Conservation (phyloP, 352 stramenopile genomes). For the Phytophthora boehmeriae region DNA sequence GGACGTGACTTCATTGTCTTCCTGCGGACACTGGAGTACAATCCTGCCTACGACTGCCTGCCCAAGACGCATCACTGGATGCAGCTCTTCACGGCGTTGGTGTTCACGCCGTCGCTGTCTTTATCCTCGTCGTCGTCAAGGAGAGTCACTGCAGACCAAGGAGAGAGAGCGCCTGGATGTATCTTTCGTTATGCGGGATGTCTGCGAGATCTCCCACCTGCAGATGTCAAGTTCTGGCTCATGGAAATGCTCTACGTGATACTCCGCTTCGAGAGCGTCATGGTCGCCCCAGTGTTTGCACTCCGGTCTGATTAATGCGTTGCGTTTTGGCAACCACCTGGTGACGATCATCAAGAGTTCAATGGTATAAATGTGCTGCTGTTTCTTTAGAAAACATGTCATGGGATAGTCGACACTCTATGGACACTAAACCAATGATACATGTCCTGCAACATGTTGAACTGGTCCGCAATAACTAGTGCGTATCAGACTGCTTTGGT, state of each 20-base stretch:
- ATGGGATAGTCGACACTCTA: too few species aligned
- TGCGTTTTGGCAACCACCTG: too few species aligned
- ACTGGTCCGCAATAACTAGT: not conserved
- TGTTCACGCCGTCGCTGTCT: conserved; percentile 31
- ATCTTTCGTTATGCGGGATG: conserved; percentile 41
- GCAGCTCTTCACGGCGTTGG: conserved; percentile 33
- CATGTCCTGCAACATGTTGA: not conserved
- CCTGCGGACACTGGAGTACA: conserved; percentile 32
- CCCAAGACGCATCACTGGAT: conserved; percentile 34
- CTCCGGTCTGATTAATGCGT: conserved; percentile 4
- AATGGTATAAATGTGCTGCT: too few species aligned
- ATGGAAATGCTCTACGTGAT: conserved; percentile 53
- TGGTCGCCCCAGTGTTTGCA: conserved; percentile 38
- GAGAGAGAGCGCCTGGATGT: conserved; percentile 17
- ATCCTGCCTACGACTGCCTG: conserved; percentile 27
- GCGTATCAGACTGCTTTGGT: not conserved
- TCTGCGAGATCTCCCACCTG: conserved; percentile 24
- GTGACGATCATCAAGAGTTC: too few species aligned
- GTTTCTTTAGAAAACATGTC: too few species aligned
- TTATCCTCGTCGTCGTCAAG: not conserved
- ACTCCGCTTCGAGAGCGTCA: conserved; percentile 48
- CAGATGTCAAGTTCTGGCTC: conserved; percentile 44
- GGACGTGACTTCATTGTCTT: conserved; percentile 39
- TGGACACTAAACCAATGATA: too few species aligned
- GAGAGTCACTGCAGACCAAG: conserved; percentile 1